These are phyloP conservation scores for Salicornia ramosissima DNA, from an alignment of 148 eudicot species.

Conservation along the genomic window DNA sequence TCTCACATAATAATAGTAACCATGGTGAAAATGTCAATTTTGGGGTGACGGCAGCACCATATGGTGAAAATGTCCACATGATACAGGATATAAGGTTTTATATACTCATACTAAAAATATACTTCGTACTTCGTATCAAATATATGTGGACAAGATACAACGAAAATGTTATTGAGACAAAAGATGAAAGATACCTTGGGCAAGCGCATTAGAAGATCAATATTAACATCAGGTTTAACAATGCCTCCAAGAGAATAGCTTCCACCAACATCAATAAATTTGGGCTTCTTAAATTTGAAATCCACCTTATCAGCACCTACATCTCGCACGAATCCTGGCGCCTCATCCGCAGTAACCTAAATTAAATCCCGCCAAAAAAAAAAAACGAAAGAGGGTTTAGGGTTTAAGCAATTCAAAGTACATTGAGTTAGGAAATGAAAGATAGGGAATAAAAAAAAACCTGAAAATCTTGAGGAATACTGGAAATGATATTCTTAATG, in stretches of 20 bases:
- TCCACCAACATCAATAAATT: constrained; percentile 61
- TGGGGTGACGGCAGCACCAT: too few species aligned
- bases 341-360: constrained; percentile 66
- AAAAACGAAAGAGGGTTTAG: constrained; percentile 23
- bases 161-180: too few species aligned
- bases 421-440: too few species aligned
- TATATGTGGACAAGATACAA: too few species aligned
- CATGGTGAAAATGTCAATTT: too few species aligned
- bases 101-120: too few species aligned
- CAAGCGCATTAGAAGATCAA: constrained; percentile 71
- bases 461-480: constrained; percentile 58
- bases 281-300: constrained; percentile 74
- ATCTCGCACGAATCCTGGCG: constrained; percentile 77
- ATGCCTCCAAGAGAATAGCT: constrained; percentile 65
- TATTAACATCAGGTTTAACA: constrained; percentile 61
- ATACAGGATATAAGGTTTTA: too few species aligned
- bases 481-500: constrained; percentile 42
- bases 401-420: background rate
- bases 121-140: too few species aligned
- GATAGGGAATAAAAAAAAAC: background rate
- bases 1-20: too few species aligned
- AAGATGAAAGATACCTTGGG: constrained; percentile 58
- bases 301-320: constrained; percentile 87
- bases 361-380: background rate
- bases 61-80: too few species aligned